A percentile compares a stretch with the other conserved stretches of the same genome.
Evolutionary conservation across 1,284 basidiomycete species (phyloP).

Genomic region (Ganoderma sinense): DNA sequence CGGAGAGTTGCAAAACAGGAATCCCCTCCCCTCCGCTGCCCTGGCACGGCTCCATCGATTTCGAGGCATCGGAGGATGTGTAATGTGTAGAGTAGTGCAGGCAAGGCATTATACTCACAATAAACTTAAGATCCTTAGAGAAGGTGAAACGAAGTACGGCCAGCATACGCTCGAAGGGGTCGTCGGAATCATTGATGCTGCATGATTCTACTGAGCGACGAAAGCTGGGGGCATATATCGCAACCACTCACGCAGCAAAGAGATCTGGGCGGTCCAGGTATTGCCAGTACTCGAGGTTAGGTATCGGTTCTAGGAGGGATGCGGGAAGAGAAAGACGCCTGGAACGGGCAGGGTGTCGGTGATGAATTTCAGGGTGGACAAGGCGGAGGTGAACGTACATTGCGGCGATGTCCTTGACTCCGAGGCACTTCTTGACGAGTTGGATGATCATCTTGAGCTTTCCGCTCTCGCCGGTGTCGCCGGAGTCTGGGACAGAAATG

Average conservation of each 20-base stretch:
- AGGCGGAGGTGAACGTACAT: conserved; percentile 59
- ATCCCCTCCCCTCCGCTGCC: background rate
- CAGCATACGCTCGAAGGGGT: conserved; percentile 93
- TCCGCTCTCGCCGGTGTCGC: conserved; percentile 82
- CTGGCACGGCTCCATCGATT: background rate
- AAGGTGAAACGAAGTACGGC: conserved; percentile 90
- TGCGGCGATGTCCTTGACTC: conserved; percentile 91
- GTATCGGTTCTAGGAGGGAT: conserved; percentile 89
- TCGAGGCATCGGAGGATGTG: background rate
- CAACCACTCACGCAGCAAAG: conserved; percentile 79
- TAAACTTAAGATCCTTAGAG: conserved; percentile 95
- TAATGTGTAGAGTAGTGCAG: background rate
- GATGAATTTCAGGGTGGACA: background rate
- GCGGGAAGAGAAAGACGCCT: conserved; percentile 92
- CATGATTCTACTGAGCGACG: background rate
- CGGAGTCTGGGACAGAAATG: conserved; percentile 78
- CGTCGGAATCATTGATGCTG: conserved; percentile 89
- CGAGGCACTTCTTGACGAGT: conserved; percentile 86
- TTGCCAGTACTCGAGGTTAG: conserved; percentile 96
- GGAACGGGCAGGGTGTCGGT: conserved; percentile 6
- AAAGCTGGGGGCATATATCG: background rate
- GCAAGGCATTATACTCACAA: conserved; percentile 58
- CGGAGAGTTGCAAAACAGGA: background rate
- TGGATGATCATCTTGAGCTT: conserved; percentile 92
- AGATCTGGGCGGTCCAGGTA: conserved; percentile 94